These are phyloP conservation scores for Graphilbum sp. DNA, from an alignment of 2,329 filamentous ascomycete genomes.

Conservation along the genomic window DNA sequence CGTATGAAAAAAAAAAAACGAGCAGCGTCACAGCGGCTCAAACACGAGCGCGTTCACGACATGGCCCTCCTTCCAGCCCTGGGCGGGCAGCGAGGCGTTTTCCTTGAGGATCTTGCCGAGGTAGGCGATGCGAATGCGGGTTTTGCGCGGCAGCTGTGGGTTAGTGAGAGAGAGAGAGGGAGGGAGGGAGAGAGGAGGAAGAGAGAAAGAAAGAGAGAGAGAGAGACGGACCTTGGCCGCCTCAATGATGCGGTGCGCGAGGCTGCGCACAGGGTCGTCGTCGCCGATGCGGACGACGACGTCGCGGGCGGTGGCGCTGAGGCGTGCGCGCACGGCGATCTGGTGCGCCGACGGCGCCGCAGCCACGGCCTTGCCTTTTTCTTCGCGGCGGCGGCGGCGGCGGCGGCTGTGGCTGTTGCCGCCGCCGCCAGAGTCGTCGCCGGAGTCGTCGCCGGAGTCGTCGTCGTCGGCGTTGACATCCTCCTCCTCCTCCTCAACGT, in stretches of 20 bases:
- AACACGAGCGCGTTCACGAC: slow-evolving; percentile 64
- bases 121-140: slow-evolving; percentile 57
- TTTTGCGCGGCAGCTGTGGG: slow-evolving; percentile 36
- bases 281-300: slow-evolving; percentile 39
- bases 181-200: background rate
- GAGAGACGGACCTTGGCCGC: slow-evolving; percentile 39
- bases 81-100: slow-evolving; percentile 41
- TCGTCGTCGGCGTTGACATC: slow-evolving; percentile 1
- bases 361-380: slow-evolving; percentile 32
- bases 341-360: slow-evolving; percentile 28
- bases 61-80: slow-evolving; percentile 63
- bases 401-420: slow-evolving; percentile 2
- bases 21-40: slow-evolving; percentile 13
- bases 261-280: slow-evolving; percentile 44
- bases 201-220: slow-evolving; percentile 1
- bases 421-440: slow-evolving; percentile 1
- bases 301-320: slow-evolving; percentile 53
- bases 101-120: slow-evolving; percentile 68
- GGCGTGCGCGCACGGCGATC: slow-evolving; percentile 40
- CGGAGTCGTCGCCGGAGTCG: background rate
- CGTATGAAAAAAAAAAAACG: no score
- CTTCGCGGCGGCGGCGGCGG: slow-evolving; percentile 21
- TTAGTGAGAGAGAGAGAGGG: background rate
- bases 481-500: slow-evolving; percentile 7
- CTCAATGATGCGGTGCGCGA: slow-evolving; percentile 47